Base-by-base conservation (phyloP, 2,329 filamentous ascomycete species). In the Aureobasidium sp. region DNA sequence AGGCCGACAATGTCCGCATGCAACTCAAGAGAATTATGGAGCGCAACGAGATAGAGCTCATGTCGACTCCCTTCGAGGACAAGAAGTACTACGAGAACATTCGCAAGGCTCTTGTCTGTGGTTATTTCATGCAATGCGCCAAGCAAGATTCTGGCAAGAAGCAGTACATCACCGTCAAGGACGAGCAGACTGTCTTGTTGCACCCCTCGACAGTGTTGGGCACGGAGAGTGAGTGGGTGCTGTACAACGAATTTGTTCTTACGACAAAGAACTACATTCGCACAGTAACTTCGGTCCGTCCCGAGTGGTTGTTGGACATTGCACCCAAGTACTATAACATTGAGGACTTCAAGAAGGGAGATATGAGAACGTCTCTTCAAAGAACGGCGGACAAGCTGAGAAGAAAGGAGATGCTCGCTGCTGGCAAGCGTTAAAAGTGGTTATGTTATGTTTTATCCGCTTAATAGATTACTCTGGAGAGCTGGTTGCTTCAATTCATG, bases 91-190 rank as follows among this genome's bases (percentile, higher is more conserved):
- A 97, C 77, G 91, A 86, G 74, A 99, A 99, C 75, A 99, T 99
- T 70, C 89, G 93, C 48, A 87, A 91, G 41, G 93, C 94, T 9
- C 83, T 99, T 15, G 88, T 97, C 14, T 84, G 92, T 0, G 94
- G 95, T 37, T 99, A 99, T 82, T 99, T 99, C 82, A 99, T 99
- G 94, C 94, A 99, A 75, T 90, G 97, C 25, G 95, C 94, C 63
- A 97, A 96, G 85, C 91, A 89, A 73, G 91, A 97, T 71, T 85
- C 84, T 57, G 87, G 84, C 34, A 89, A 90, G 71, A 97, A 97
- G 81, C 85, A 90, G 45, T 99, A 99, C 78, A 86, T 87, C 66
- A 99, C 94, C 1, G 88, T 99, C 74, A 99, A 97, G 80, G 95
- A 99, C 72, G 89, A 97, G 70, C 93, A 97, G 77, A 88, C 85